These are phyloP conservation scores for Schwanniomyces etchellsii DNA, from an alignment of 1,139 yeast species.

Conservation along the genomic window DNA sequence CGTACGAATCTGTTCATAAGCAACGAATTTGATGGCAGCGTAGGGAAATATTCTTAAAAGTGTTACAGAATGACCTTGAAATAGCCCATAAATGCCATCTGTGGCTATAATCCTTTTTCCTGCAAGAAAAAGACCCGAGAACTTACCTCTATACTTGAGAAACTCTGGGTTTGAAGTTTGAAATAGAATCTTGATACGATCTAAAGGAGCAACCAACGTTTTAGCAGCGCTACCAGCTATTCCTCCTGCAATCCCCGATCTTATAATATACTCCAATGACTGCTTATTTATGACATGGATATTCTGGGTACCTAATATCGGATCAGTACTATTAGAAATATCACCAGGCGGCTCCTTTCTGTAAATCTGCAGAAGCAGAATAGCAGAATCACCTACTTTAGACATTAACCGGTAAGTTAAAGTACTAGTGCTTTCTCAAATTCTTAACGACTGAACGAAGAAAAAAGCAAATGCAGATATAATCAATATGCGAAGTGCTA, in stretches of 20 bases:
- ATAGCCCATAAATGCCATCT: conserved; percentile 81
- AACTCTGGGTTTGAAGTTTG: conserved; percentile 95
- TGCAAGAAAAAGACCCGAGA: conserved; percentile 71
- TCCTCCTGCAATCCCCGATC: conserved; percentile 94
- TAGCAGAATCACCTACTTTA: too few species aligned
- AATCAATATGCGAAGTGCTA: too few species aligned
- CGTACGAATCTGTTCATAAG: conserved; percentile 87
- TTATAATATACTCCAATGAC: conserved; percentile 68
- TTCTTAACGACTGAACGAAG: too few species aligned
- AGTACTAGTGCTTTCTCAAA: too few species aligned
- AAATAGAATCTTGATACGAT: conserved; percentile 87
- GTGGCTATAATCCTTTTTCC: conserved; percentile 55
- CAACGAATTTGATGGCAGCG: conserved; percentile 96
- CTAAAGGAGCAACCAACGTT: conserved; percentile 91
- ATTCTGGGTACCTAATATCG: not conserved
- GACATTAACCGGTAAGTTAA: too few species aligned
- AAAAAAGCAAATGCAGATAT: too few species aligned
- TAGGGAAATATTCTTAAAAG: conserved; percentile 88
- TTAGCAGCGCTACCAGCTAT: conserved; percentile 94
- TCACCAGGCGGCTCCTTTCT: too few species aligned
- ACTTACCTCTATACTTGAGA: conserved; percentile 71
- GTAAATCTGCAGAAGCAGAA: too few species aligned
- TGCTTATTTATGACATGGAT: conserved; percentile 46
- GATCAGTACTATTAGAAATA: not conserved
- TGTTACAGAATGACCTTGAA: conserved; percentile 95